These are phyloP conservation scores for Fraxinus dipetala DNA, from an alignment of 305 asterid species.

Conservation along the genomic window DNA sequence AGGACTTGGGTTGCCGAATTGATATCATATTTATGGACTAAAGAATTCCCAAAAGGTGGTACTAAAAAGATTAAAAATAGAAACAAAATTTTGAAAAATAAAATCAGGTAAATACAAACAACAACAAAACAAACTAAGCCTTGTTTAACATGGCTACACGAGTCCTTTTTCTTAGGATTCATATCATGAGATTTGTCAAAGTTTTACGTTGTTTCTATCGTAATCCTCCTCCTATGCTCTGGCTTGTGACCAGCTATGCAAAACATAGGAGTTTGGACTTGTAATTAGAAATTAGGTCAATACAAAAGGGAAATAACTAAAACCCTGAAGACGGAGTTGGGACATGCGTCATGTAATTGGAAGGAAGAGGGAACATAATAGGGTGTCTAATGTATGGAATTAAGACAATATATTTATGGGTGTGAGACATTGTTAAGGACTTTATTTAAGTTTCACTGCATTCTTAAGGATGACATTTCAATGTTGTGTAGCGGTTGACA, in stretches of 20 bases:
- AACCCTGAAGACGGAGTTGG: neutral
- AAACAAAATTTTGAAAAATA: neutral
- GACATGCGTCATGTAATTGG: neutral
- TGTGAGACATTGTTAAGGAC: neutral
- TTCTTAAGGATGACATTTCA: neutral
- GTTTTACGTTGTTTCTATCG: neutral
- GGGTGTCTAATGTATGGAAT: neutral
- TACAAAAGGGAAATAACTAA: neutral
- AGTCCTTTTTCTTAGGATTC: neutral
- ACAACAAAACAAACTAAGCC: neutral
- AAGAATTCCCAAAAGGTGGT: neutral
- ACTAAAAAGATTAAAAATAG: neutral
- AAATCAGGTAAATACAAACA: neutral
- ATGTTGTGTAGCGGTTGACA: neutral
- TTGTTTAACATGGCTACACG: neutral
- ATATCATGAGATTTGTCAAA: neutral
- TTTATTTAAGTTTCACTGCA: neutral
- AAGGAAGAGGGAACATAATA: neutral
- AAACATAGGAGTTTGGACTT: neutral
- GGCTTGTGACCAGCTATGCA: neutral
- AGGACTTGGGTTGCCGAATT: neutral
- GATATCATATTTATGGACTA: neutral
- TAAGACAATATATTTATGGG: neutral
- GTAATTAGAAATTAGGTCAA: neutral
- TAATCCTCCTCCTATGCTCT: neutral